Evolutionary conservation across 495 filamentous ascomycete genomes (phyloP).

Genomic region (Penicillium atrosanguineum): DNA sequence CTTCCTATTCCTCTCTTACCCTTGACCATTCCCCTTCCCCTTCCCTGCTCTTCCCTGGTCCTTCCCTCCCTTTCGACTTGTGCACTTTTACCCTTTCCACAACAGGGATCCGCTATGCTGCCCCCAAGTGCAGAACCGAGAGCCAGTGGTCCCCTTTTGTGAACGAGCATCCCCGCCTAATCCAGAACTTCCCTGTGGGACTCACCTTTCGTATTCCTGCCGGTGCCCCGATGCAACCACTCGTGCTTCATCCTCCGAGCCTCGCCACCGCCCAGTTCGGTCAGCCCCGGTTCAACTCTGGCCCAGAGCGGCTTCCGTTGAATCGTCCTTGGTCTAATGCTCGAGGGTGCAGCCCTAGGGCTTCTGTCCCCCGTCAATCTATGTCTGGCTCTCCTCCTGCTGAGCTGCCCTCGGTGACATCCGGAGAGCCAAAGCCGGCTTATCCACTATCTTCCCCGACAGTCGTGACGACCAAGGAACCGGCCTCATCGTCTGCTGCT

Average conservation of each 20-base stretch:
- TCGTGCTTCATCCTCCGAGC: slow-evolving; percentile 47
- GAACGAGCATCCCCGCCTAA: slow-evolving; percentile 13
- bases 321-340: slow-evolving; percentile 69
- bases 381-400: slow-evolving; percentile 79
- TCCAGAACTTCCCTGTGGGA: slow-evolving; percentile 15
- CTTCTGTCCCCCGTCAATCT: slow-evolving; percentile 70
- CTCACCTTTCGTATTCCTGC: slow-evolving; percentile 4
- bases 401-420: slow-evolving; percentile 59
- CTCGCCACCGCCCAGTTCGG: slow-evolving; percentile 43
- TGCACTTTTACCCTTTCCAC: neutral
- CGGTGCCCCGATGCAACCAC: slow-evolving; percentile 46
- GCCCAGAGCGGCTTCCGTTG: slow-evolving; percentile 66
- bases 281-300: slow-evolving; percentile 42
- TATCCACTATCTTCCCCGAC: slow-evolving; percentile 36
- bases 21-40: neutral
- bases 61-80: neutral
- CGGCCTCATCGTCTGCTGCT: slow-evolving; percentile 11
- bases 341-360: slow-evolving; percentile 64
- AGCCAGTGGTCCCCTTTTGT: slow-evolving; percentile 27
- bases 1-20: neutral
- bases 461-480: slow-evolving; percentile 6
- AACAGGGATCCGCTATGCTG: slow-evolving; percentile 32
- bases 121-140: slow-evolving; percentile 18
- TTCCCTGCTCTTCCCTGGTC: neutral
- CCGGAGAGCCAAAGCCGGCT: slow-evolving; percentile 48